Evolutionary conservation across 805 yeast species (phyloP), one percentile per base, ranked within the genome.

Genomic region (Priceomyces fermenticarens): DNA sequence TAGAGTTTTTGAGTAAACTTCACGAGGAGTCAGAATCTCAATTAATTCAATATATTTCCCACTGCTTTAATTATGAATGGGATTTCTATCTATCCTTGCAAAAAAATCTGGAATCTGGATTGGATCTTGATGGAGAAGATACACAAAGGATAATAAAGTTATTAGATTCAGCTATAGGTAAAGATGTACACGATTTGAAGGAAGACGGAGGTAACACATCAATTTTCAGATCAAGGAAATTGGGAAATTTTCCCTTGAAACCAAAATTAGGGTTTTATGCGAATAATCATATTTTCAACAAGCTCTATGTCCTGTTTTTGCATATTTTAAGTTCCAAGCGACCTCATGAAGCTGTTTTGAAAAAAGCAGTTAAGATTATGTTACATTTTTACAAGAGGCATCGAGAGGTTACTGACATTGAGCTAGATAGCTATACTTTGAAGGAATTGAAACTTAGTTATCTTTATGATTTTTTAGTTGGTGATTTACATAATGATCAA

Each of bases 241-340:
- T 39, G 10, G 31, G 36, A 4, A 32, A 15, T 12, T 29, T 35
- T 34, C 20, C 15, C 16, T 30, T 28, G n/a, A 28, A 27, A 30
- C 34, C 36, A 33, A 8, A 40, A 42, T 45, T 57, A 27, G 38
- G 48, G 4, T 51, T 58, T 12, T 15, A 27, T 11, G 35, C 49
- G 32, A 51, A 52, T 17, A 57, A 56, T 32, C 40, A 44, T 4
- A 42, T 41, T 20, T 53, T 63, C 38, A 39, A 42, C 14, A 41
- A 46, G 28, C 40, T 60, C 2, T 62, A 62, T 41, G 45, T 44
- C 5, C 37, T 48, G 4, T 57, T 60, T 30, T 47, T 60, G 14
- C 58, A 54, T 34, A 43, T 62, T 2, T 46, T 57, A 15, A 44
- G 52, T 25, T 43, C 45, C 31, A 57, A 53, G 31, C 40, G 41